Evolutionary conservation across 2,329 filamentous ascomycete species (phyloP).

Genomic region (Colletotrichum sp.): DNA sequence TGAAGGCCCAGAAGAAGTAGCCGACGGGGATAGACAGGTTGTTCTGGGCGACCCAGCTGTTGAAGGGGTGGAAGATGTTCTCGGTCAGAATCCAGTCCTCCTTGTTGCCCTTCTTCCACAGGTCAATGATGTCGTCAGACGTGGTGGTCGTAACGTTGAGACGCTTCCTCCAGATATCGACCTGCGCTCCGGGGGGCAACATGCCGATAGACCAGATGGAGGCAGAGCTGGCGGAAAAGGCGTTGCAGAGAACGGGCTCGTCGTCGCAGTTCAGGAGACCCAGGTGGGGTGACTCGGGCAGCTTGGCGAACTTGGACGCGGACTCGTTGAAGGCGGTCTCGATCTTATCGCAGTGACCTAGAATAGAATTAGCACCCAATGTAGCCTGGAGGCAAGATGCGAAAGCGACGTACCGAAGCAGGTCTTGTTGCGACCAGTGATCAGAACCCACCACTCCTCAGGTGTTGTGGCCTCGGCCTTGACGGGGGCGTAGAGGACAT

Average conservation of each 20-base stretch:
- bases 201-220: constrained; percentile 72
- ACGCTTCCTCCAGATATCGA: constrained; percentile 68
- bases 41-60: constrained; percentile 69
- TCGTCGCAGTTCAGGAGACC: constrained; percentile 76
- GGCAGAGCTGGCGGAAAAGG: constrained; percentile 71
- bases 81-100: constrained; percentile 53
- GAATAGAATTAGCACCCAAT: constrained; percentile 20
- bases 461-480: constrained; percentile 63
- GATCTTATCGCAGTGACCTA: constrained; percentile 69
- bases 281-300: constrained; percentile 69
- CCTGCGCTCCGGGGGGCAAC: constrained; percentile 66
- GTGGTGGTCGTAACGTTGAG: constrained; percentile 75
- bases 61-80: constrained; percentile 78
- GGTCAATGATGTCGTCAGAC: constrained; percentile 64
- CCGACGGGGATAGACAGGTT: constrained; percentile 68
- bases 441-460: constrained; percentile 78
- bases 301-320: constrained; percentile 65
- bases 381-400: constrained; percentile 12
- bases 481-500: constrained; percentile 68
- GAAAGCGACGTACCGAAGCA: constrained; percentile 61
- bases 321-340: constrained; percentile 73
- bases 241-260: constrained; percentile 77
- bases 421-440: constrained; percentile 80
- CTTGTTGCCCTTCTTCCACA: constrained; percentile 58
- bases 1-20: constrained; percentile 71